Evolutionary conservation across 192 early-diverging fungal genomes (phyloP), one percentile per base, ranked within the genome.

Genomic region (Coemansia biformis): DNA sequence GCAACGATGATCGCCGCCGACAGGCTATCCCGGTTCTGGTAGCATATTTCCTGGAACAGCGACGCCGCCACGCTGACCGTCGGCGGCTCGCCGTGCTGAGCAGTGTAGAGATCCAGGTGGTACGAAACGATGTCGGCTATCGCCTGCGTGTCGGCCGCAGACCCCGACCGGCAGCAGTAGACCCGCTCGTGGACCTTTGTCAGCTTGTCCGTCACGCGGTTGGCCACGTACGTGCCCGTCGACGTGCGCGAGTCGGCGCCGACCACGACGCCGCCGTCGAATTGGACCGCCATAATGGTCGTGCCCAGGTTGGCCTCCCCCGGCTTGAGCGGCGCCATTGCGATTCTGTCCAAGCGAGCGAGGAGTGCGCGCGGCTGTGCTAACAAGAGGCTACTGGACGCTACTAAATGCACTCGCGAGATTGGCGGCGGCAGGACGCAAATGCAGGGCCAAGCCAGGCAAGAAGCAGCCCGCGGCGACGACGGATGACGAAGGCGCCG

Each of bases 231-330:
- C 17, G 94, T 78, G 19, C 96, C 96, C 9, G 85, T 90, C 9
- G 93, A 93, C 14, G 96, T 96, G 50, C 96, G 83, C 50, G 92
- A 94, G 69, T 99, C 96, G 36, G 96, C 96, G 26, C 92, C 94
- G 49, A 99, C 78, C 49, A 99, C 83, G 22, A 99, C 92, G 19
- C 96, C 94, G 54, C 84, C 90, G 18, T 83, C 76, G 63, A 86
- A 98, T 48, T 80, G 63, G 35, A 91, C 89, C 9, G 94, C 94
- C 91, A 98, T 93, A 75, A 93, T 93, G 48, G 95, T 91, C 28
- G 96, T 99, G 50, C 95, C 95, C 54, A 98, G 79, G 79, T 90
- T 86, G 50, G 89, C 85, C 80, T 98, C 95, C 61, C 93, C 93
- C 26, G 91, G 83, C 78, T 94, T 98, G 34, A 98, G 79, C 32